A percentile compares a stretch with the other conserved stretches of the same genome.
phyloP scores from a whole-genome alignment of 441 rosid species.

The Manihot esculenta region DNA sequence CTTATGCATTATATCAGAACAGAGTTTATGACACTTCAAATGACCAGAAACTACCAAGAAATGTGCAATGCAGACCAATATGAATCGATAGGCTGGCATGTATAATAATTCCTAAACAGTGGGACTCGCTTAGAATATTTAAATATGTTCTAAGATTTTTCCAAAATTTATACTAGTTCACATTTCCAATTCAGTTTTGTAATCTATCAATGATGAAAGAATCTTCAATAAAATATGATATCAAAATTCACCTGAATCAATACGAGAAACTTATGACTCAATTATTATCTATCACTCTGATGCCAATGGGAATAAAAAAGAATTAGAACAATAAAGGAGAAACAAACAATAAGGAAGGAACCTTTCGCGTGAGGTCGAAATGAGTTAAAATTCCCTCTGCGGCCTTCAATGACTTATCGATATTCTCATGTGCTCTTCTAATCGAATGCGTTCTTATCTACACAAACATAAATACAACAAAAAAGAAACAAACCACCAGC shows the following conservation, averaged over 20 bases:
- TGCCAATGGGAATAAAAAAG: no score
- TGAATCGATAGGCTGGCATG: no score
- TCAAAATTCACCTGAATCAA: background rate
- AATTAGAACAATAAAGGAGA: background rate
- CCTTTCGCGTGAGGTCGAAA: slow-evolving; percentile 86
- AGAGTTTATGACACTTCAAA: no score
- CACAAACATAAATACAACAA: background rate
- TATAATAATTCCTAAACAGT: background rate
- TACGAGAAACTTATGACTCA: no score
- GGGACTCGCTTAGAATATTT: background rate
- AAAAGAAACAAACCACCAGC: background rate
- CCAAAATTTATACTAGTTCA: background rate
- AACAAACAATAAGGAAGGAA: slow-evolving; percentile 18
- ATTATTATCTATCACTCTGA: no score
- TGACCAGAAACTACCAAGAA: no score
- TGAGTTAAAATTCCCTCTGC: slow-evolving; percentile 75
- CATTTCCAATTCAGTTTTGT: background rate
- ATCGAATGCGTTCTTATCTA: slow-evolving; percentile 93
- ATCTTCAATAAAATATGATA: background rate
- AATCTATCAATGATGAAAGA: background rate
- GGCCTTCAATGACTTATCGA: slow-evolving; percentile 72
- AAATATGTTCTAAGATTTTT: background rate
- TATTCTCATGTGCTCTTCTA: slow-evolving; percentile 86
- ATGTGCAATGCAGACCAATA: no score
- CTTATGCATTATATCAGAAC: no score